phyloP scores from a whole-genome alignment of 2,329 filamentous ascomycete species.

The Aplosporella prunicola region DNA sequence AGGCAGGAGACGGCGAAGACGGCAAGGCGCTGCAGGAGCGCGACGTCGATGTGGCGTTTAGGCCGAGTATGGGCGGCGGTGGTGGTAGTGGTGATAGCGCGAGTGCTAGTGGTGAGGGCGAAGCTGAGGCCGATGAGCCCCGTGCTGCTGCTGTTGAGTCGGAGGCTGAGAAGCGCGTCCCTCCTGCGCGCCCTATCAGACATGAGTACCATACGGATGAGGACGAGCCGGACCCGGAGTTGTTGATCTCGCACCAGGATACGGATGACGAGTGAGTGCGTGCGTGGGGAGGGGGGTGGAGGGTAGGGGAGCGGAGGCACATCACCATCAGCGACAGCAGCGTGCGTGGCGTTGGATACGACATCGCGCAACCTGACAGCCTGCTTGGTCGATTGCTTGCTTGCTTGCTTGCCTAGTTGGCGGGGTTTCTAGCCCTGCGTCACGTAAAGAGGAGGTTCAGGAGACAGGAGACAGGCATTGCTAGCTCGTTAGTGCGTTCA shows the following conservation, averaged over 20 bases:
- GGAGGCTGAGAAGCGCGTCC: neutral
- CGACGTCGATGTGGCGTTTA: conserved; percentile 9
- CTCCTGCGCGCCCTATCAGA: conserved; percentile 11
- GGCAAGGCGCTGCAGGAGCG: conserved; percentile 7
- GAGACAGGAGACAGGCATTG: no score
- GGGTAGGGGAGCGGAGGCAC: no score
- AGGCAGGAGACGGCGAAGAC: conserved; percentile 13
- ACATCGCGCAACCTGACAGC: no score
- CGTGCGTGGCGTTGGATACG: no score
- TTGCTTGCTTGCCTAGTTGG: no score
- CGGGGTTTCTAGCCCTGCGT: no score
- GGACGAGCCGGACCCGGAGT: conserved; percentile 39
- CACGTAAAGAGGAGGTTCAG: no score
- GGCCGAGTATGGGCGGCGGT: conserved; percentile 8
- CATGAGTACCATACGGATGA: conserved; percentile 29
- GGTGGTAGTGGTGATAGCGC: conserved; percentile 7
- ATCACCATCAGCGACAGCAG: no score
- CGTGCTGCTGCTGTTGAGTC: neutral
- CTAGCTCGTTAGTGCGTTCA: no score
- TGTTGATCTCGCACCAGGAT: conserved; percentile 40
- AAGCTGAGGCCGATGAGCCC: conserved; percentile 12
- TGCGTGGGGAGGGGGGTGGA: no score
- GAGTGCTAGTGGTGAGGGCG: conserved; percentile 13
- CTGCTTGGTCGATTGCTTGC: no score
- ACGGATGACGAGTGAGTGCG: conserved; percentile 30